Conservation (phyloP, 305 asterid species). For the Withania somnifera region DNA sequence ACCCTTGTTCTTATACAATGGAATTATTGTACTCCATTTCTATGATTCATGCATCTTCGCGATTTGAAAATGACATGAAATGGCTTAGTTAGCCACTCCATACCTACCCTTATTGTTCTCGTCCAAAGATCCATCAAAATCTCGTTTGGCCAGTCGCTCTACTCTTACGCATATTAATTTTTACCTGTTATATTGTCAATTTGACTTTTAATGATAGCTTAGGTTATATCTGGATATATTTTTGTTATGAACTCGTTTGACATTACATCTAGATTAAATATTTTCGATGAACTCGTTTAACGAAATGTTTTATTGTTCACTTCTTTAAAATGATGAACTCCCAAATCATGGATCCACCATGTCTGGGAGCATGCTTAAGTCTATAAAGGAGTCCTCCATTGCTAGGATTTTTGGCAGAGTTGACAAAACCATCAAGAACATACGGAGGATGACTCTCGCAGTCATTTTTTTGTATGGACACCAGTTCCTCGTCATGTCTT, state of each 20-base stretch:
- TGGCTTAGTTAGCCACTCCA: no score
- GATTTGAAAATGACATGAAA: no score
- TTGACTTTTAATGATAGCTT: neutral
- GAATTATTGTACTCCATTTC: no score
- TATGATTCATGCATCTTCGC: no score
- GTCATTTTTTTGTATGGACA: no score
- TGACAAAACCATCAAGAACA: neutral
- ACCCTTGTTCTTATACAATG: no score
- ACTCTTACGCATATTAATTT: no score
- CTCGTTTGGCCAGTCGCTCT: no score
- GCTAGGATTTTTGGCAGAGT: neutral
- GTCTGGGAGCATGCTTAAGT: neutral
- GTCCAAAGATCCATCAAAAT: no score
- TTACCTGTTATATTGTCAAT: neutral
- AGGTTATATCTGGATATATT: neutral
- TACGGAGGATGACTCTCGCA: neutral
- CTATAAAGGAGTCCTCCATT: neutral
- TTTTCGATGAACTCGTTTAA: neutral
- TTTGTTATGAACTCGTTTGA: neutral
- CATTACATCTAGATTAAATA: neutral
- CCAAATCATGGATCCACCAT: neutral
- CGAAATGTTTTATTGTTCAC: neutral
- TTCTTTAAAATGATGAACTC: neutral
- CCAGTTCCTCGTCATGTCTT: no score
- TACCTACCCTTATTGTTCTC: no score